Evolutionary conservation across 208 protist species (phyloP).

Genomic region (Sergeia podlipaevii): DNA sequence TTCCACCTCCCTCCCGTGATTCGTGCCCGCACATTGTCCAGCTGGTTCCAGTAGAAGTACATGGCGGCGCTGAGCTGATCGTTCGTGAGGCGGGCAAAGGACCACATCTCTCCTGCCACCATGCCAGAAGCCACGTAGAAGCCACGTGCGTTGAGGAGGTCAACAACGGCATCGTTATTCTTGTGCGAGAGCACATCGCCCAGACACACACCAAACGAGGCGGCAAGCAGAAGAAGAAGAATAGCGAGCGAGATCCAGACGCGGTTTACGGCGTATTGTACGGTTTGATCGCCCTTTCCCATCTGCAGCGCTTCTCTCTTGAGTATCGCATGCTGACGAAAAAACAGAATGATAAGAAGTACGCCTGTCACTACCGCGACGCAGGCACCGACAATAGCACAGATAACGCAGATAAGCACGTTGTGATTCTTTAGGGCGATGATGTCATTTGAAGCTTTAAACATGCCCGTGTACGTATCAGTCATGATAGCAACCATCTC

Average conservation of each 20-base stretch:
- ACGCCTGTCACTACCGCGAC: neutral
- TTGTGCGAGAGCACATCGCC: neutral
- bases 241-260: neutral
- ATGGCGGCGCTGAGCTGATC: neutral
- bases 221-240: neutral
- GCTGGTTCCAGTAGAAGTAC: neutral
- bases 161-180: neutral
- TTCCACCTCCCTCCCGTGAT: neutral
- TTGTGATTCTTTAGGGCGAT: too few relatives aligned
- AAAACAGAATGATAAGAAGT: neutral
- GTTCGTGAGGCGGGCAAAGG: neutral
- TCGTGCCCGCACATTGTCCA: neutral
- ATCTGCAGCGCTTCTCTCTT: neutral
- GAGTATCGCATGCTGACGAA: neutral
- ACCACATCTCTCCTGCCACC: constrained; percentile 7
- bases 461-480: neutral
- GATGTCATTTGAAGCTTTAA: too few relatives aligned
- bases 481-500: neutral
- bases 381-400: neutral
- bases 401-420: too few relatives aligned
- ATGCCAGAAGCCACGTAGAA: constrained; percentile 1
- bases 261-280: neutral
- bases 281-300: neutral
- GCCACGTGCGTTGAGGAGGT: constrained; percentile 1
- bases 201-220: constrained; percentile 3